Evolutionary conservation across 805 yeast species (phyloP), one percentile per base, ranked within the genome.

Genomic region (Candida caryicola): DNA sequence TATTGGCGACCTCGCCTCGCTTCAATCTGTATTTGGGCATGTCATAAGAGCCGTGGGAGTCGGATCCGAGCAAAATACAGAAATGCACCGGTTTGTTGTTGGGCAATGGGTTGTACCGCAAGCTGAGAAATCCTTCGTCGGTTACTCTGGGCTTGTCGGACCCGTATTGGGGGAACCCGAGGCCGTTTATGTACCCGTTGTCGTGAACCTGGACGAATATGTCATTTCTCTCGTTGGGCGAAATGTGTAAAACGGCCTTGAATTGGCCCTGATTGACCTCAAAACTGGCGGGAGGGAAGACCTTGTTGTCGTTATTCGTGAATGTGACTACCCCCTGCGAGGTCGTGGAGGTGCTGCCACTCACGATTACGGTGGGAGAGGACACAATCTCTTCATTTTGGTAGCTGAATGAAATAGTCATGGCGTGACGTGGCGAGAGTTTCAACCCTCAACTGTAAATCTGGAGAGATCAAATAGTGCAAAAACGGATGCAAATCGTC

Each of bases 31-130:
- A 69, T 2, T 55, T 42, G 1, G 95, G 89, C 46, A 86, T 75
- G 51, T 90, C 97, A 54, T 77, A 90, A 2, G 58, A 45, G 15
- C 78, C 76, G 3, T 79, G 76, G 2, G 95, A 85, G 54, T 90
- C 98, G 37, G 66, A 72, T 2, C 86, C 97, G 2, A 88, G 61
- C 10, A 91, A 56, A 6, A 89, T 55, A 54, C 93, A 88, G 34
- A 90, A 59, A 58, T 90, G 93, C n/a, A 90, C 63, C 0, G 93
- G 93, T 33, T 85, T 85, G 50, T 84, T 79, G 38, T 78, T 74
- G 2, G 67, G 50, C 18, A 84, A 52, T 0, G 88, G 89, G 1
- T 67, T 57, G 54, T 44, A 62, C 19, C 28, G 38, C 7, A 69
- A 49, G 3, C 44, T 40, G 25, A 68, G 44, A 10, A 23, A 19